Evolutionary conservation across 2,329 filamentous ascomycete genomes (phyloP).

Genomic region (Hypoxylon sp.): DNA sequence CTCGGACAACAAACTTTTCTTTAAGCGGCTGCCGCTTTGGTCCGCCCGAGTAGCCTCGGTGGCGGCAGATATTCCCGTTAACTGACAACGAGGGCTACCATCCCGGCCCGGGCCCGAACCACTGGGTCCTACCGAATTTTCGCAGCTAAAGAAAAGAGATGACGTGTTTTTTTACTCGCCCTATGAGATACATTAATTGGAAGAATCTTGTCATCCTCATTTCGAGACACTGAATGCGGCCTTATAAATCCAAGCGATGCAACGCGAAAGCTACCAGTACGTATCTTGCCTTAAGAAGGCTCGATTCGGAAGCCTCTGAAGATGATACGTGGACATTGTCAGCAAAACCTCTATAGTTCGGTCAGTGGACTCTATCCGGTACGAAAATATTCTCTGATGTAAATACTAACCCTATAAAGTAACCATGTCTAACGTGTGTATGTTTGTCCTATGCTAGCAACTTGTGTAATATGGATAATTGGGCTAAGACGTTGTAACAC

Average conservation of each 20-base stretch:
- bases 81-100: constrained; percentile 4
- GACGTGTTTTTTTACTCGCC: neutral
- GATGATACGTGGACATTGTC: too few relatives aligned
- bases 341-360: too few relatives aligned
- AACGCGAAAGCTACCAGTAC: too few relatives aligned
- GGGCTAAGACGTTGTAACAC: neutral
- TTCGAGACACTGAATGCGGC: neutral
- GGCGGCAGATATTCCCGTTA: constrained; percentile 3
- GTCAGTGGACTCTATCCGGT: too few relatives aligned
- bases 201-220: neutral
- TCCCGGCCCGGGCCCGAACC: constrained; percentile 22
- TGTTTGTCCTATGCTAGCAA: too few relatives aligned
- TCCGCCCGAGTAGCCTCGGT: constrained; percentile 4
- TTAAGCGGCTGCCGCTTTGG: neutral
- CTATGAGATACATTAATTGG: neutral
- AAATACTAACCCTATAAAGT: too few relatives aligned
- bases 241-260: neutral
- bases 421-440: too few relatives aligned
- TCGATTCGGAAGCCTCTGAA: too few relatives aligned
- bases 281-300: too few relatives aligned
- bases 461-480: neutral
- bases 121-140: constrained; percentile 18
- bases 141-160: neutral
- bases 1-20: constrained; percentile 12
- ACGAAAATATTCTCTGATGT: too few relatives aligned